phyloP scores from a whole-genome alignment of 352 stramenopile species.

The Pythium brachiatum region DNA sequence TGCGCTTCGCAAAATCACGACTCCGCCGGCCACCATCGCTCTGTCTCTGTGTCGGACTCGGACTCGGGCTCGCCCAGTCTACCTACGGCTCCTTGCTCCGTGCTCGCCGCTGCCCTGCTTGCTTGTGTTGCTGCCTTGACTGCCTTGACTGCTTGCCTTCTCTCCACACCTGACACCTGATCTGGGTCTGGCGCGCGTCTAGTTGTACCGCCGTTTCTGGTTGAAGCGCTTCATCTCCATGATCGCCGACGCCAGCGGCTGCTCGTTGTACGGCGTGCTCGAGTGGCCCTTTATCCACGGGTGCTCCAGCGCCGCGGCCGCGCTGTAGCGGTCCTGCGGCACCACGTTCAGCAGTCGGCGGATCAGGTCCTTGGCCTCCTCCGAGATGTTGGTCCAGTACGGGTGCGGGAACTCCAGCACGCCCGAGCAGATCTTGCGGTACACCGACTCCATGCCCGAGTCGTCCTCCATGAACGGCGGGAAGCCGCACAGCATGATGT shows the following conservation, averaged over 20 bases:
- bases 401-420: constrained; percentile 76
- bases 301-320: constrained; percentile 65
- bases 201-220: constrained; percentile 86
- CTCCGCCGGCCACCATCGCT: not conserved
- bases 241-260: constrained; percentile 79
- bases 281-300: constrained; percentile 83
- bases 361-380: constrained; percentile 83
- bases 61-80: not conserved
- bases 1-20: constrained; percentile 3
- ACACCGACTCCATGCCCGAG: constrained; percentile 77
- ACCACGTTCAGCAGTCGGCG: constrained; percentile 73
- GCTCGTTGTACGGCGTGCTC: constrained; percentile 59
- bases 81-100: not conserved
- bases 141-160: not conserved
- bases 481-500: constrained; percentile 88
- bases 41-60: not conserved
- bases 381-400: constrained; percentile 87
- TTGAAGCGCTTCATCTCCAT: constrained; percentile 90
- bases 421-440: constrained; percentile 81
- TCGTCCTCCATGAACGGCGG: constrained; percentile 84
- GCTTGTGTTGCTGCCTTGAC: not conserved
- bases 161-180: too few relatives aligned
- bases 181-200: constrained; percentile 3
- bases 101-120: not conserved
- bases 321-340: constrained; percentile 69